phyloP scores from a whole-genome alignment of 176 grass and related monocot genomes.

The Bromus sterilis region DNA sequence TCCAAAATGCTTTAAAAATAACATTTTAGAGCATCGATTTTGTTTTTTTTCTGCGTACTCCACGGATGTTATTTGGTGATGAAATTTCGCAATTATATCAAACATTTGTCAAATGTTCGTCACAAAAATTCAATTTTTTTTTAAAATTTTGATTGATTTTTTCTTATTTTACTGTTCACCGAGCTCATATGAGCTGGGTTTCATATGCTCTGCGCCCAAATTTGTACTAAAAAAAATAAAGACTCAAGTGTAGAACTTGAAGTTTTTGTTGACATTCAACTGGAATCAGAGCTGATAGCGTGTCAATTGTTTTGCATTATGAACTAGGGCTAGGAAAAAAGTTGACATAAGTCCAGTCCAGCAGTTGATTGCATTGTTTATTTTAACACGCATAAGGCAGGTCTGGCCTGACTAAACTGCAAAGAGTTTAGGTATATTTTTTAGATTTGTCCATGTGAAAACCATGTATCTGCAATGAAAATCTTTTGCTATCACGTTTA shows the following conservation, averaged over 20 bases:
- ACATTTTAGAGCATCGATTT: too few relatives aligned
- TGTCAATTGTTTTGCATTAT: background rate
- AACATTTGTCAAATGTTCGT: too few relatives aligned
- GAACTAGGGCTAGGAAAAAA: background rate
- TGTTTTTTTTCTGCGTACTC: too few relatives aligned
- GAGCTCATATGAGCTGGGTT: too few relatives aligned
- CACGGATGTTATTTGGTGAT: too few relatives aligned
- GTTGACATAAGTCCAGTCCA: background rate
- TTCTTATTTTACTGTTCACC: too few relatives aligned
- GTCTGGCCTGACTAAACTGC: background rate
- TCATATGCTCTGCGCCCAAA: too few relatives aligned
- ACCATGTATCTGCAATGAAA: background rate
- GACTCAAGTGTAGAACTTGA: background rate
- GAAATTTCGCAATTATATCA: too few relatives aligned
- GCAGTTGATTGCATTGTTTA: background rate
- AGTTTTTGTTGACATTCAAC: background rate
- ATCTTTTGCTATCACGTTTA: background rate
- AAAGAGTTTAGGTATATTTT: background rate
- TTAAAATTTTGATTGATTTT: too few relatives aligned
- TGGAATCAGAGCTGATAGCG: background rate
- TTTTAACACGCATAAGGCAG: background rate
- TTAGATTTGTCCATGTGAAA: slow-evolving; percentile 10
- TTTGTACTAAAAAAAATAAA: too few relatives aligned
- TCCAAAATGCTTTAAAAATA: too few relatives aligned
- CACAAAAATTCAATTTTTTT: too few relatives aligned